Evolutionary conservation across 2,329 filamentous ascomycete species (phyloP), one percentile per base, ranked within the genome.

Genomic region (Ophiostoma ulmi): DNA sequence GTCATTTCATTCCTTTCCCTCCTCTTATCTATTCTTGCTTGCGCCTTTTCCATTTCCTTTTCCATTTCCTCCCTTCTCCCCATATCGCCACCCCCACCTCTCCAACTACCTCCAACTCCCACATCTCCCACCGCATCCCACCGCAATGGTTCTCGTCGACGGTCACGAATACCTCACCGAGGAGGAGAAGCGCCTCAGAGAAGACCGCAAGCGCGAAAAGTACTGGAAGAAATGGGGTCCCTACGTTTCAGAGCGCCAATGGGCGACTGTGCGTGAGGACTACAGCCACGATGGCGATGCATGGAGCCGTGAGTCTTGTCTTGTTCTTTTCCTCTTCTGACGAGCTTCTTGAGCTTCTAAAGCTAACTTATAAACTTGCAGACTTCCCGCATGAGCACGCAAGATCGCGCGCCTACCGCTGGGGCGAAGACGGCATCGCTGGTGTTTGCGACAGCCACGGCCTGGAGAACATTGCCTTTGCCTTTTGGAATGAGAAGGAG

Each of bases 181-280:
- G 80, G 94, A 98, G 82, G 94, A 98, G 84, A 91, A 91, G 80
- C 90, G 95, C 68, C 86, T 98, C 75, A 90, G 91, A 78, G 88
- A 97, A 78, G 94, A 98, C 80, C 88, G 89, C 72, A 88, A 94
- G 74, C 90, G 90, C 74, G 87, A 82, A 74, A 94, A 92, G 80
- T 98, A 98, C 83, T 98, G 94, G 94, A 98, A 98, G 87, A 93
- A 91, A 88, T 97, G 94, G 93, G 94, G 94, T 70, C 90, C 94
- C 35, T 98, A 97, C 78, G 90, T 97, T 76, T 89, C 94, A 70
- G 94, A 98, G 83, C 86, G 94, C 78, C 94, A 97, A 83, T 97
- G 94, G 94, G 93, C 94, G 71, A 97, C 93, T 79, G 69, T 72
- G 72, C 75, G 80, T 11, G 94, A 97, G 85, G 94, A 98, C 82